Evolutionary conservation across 768 basidiomycete genomes (phyloP).

Genomic region (Lactarius sp.): DNA sequence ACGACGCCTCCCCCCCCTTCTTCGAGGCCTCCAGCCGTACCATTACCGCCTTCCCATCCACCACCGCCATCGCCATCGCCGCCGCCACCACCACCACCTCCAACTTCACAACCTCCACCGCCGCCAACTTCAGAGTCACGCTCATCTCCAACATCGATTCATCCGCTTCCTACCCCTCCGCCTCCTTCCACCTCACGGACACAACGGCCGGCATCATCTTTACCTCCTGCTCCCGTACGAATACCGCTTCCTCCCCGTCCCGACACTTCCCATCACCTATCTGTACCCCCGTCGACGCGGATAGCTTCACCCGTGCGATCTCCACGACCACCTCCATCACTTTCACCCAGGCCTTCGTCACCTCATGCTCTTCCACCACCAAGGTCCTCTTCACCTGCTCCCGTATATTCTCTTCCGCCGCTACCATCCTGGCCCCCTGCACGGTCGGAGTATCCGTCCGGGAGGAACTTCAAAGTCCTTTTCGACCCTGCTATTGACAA

Average conservation of each 20-base stretch:
- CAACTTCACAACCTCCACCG: conserved; percentile 28
- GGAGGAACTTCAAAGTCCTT: conserved; percentile 54
- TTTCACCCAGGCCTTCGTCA: conserved; percentile 29
- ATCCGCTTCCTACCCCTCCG: conserved; percentile 28
- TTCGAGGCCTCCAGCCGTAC: conserved; percentile 26
- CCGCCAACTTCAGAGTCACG: conserved; percentile 24
- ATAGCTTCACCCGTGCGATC: conserved; percentile 21
- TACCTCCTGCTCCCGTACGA: conserved; percentile 18
- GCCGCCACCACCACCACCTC: conserved; percentile 26
- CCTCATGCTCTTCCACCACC: conserved; percentile 21
- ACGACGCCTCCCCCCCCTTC: conserved; percentile 25
- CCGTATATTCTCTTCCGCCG: conserved; percentile 38
- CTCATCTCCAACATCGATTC: conserved; percentile 24
- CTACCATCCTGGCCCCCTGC: conserved; percentile 55
- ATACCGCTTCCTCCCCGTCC: conserved; percentile 26
- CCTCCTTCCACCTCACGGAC: conserved; percentile 28
- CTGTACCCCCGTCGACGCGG: conserved; percentile 27
- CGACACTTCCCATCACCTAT: conserved; percentile 28
- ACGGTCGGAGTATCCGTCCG: conserved; percentile 43
- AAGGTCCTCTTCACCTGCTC: conserved; percentile 19
- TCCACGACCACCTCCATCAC: conserved; percentile 28
- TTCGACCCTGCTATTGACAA: conserved; percentile 57
- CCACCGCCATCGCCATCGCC: conserved; percentile 29
- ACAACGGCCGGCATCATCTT: conserved; percentile 26
- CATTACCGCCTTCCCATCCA: conserved; percentile 20